Base-by-base conservation (phyloP, 2,329 filamentous ascomycete genomes). In the Xylaria sp. region DNA sequence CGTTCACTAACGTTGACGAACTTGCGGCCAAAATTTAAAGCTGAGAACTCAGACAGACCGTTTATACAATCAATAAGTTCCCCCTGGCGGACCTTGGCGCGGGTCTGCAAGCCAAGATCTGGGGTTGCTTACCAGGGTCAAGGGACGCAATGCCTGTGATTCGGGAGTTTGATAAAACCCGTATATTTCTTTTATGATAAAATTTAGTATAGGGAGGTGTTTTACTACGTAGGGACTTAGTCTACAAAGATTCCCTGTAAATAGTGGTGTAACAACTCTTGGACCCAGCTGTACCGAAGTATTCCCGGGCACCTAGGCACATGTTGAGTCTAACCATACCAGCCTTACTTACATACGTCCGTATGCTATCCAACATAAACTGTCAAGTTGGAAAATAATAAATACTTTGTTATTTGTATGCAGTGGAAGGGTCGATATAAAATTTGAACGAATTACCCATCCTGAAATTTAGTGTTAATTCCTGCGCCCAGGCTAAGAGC, bases 61-160 rank as follows among this genome's bases (percentile, higher is more conserved):
- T 32, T 24, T 34, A 50, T 47, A 54, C 17, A 24, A 14, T 4
- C 17, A 24, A 14, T 4, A 11, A 21, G 21, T 5, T 9, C 6
- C 5, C 7, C 11, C 45, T 12, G 34, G 36, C 3, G 45, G n/a
- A 47, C 47, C 27, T 34, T 12, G 24, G 39, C 47, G 21, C 47
- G 21, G 19, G 8, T 8, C 47, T 59, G 39, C 60, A 56, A 54
- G 55, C 60, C 42, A 61, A 63, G 54, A 58, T 30, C 36, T 47
- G 47, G 32, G 59, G 53, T 47, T 51, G 21, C 45, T 19, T 19
- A 30, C 5, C 5, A 27, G 4, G 24, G 4, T 27, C 24, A n/a
- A 7, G 48, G 24, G 9, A n/a, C 45, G 19, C 32, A 47, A 17
- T 50, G 27, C 11, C 14, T 42, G 11, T 5, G 9, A 36, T 54